These are phyloP conservation scores for Zanthoxylum bungeanum DNA, from an alignment of 345 rosid species.

Conservation along the genomic window DNA sequence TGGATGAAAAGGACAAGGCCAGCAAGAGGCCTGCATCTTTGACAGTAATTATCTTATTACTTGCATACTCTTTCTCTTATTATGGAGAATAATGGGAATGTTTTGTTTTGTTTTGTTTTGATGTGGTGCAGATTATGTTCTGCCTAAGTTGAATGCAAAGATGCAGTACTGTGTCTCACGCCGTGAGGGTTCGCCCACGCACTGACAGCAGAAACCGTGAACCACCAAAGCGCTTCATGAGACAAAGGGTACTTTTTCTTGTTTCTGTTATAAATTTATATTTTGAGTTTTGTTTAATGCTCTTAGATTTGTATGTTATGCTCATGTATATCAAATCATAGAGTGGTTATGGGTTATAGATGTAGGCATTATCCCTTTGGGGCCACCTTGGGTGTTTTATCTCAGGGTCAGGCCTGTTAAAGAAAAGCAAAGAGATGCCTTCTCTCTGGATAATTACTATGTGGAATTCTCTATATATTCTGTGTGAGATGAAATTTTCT, in stretches of 20 bases:
- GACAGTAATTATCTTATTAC: conserved; percentile 38
- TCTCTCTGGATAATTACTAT: too few species aligned
- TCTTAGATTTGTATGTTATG: not conserved
- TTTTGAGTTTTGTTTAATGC: not conserved
- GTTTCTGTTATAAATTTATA: not conserved
- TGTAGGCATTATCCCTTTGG: too few species aligned
- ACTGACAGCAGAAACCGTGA: conserved; percentile 69
- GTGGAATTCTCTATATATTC: too few species aligned
- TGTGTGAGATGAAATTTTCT: too few species aligned
- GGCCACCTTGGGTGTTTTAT: too few species aligned
- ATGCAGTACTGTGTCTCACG: conserved; percentile 94
- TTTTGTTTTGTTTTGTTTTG: not conserved
- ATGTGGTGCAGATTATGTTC: conserved; percentile 54
- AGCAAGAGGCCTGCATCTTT: conserved; percentile 84
- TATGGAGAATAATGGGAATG: not conserved
- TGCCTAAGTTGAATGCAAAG: conserved; percentile 82
- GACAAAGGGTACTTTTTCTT: conserved; percentile 60
- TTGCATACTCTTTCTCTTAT: not conserved
- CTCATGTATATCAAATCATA: not conserved
- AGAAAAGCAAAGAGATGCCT: too few species aligned
- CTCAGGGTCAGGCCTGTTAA: too few species aligned
- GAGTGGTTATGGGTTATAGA: too few species aligned
- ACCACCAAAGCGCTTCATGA: conserved; percentile 78
- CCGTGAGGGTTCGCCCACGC: conserved; percentile 89
- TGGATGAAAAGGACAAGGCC: conserved; percentile 56